phyloP scores from a whole-genome alignment of 1,139 yeast species.

The Yamadazyma aaseri region DNA sequence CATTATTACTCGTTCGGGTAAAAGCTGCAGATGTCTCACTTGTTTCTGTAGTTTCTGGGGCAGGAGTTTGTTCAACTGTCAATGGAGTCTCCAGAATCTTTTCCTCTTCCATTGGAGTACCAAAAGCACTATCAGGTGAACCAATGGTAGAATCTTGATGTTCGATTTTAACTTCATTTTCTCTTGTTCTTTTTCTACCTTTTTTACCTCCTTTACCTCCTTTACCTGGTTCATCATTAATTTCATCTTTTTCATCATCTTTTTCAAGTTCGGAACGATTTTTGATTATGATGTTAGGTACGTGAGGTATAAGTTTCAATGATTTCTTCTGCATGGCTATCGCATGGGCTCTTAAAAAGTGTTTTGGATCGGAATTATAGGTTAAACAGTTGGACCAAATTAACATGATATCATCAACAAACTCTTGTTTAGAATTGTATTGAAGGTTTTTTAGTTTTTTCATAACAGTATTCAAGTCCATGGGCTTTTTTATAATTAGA shows the following conservation, averaged over 20 bases:
- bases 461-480: conserved; percentile 95
- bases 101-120: conserved; percentile 10
- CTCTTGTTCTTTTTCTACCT: conserved; percentile 43
- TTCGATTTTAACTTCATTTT: conserved; percentile 35
- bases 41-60: conserved; percentile 14
- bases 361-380: conserved; percentile 94
- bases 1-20: conserved; percentile 11
- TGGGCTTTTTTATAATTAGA: conserved; percentile 84
- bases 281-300: conserved; percentile 82
- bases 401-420: conserved; percentile 89
- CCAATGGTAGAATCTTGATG: conserved; percentile 15
- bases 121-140: conserved; percentile 13
- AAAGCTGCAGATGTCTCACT: conserved; percentile 12
- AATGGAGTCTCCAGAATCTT: conserved; percentile 1
- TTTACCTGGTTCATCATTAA: conserved; percentile 32
- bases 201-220: conserved; percentile 38
- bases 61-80: conserved; percentile 8
- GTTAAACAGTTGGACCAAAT: conserved; percentile 95
- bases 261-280: conserved; percentile 84
- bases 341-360: conserved; percentile 88
- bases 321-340: conserved; percentile 94
- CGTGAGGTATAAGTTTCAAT: conserved; percentile 68
- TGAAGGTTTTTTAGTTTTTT: conserved; percentile 81
- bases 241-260: conserved; percentile 50
- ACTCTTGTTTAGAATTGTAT: conserved; percentile 80